These are phyloP conservation scores for Pleurotus salmoneostramineus DNA, from an alignment of 768 basidiomycete genomes.

Conservation along the genomic window DNA sequence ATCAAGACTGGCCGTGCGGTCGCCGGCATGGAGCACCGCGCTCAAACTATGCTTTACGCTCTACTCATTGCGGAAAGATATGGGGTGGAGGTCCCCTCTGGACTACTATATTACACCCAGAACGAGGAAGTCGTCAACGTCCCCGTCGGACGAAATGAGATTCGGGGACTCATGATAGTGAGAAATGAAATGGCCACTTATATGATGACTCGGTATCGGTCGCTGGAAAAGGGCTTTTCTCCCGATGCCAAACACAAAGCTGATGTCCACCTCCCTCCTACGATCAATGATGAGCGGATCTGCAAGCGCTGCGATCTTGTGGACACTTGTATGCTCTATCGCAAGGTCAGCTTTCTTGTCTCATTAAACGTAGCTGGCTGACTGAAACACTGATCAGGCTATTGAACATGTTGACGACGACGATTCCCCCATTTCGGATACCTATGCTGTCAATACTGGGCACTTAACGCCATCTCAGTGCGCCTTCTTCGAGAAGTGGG, in stretches of 20 bases:
- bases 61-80: slow-evolving; percentile 90
- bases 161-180: slow-evolving; percentile 75
- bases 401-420: slow-evolving; percentile 61
- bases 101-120: slow-evolving; percentile 93
- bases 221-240: slow-evolving; percentile 9
- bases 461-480: slow-evolving; percentile 69
- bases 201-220: slow-evolving; percentile 51
- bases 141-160: slow-evolving; percentile 73
- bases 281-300: slow-evolving; percentile 74
- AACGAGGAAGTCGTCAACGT: slow-evolving; percentile 84
- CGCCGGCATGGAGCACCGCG: slow-evolving; percentile 86
- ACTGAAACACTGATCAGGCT: slow-evolving; percentile 38
- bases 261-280: slow-evolving; percentile 76
- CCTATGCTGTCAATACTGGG: slow-evolving; percentile 75
- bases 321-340: slow-evolving; percentile 92
- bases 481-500: slow-evolving; percentile 90
- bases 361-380: neutral
- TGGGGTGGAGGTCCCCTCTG: slow-evolving; percentile 72
- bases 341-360: slow-evolving; percentile 49
- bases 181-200: slow-evolving; percentile 85
- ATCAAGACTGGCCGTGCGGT: slow-evolving; percentile 89
- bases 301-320: slow-evolving; percentile 82
- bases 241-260: slow-evolving; percentile 8
- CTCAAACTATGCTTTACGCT: slow-evolving; percentile 97
- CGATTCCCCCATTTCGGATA: slow-evolving; percentile 52